phyloP scores from a whole-genome alignment of 306 rosid genomes.

The Amphicarpaea edgeworthii region DNA sequence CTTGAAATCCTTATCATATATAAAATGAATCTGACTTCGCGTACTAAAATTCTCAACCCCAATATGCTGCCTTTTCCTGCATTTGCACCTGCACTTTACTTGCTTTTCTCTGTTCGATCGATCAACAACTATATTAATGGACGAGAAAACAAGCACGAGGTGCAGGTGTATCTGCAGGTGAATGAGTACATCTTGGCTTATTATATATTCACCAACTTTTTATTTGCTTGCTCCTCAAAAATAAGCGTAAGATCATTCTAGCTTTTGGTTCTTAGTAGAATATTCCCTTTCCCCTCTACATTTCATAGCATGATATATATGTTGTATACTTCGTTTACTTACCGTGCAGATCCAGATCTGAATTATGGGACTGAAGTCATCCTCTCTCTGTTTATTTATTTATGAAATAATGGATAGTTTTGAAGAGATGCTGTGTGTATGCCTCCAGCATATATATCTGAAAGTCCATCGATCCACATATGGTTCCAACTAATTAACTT shows the following conservation, averaged over 20 bases:
- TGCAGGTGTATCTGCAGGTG: constrained; percentile 70
- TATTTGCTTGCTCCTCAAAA: neutral
- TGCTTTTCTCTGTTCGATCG: neutral
- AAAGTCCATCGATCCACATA: too few species aligned
- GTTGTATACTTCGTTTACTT: neutral
- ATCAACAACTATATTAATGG: constrained; percentile 1
- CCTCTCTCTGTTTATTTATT: neutral
- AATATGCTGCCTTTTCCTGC: constrained; percentile 65
- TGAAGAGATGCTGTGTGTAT: constrained; percentile 4
- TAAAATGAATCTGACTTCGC: neutral
- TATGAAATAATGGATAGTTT: neutral
- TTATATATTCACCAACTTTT: neutral
- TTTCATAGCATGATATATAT: constrained; percentile 1
- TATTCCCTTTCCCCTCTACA: neutral
- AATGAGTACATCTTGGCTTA: constrained; percentile 65
- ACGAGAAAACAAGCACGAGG: constrained; percentile 43
- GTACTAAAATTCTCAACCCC: constrained; percentile 9
- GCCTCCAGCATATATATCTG: too few species aligned
- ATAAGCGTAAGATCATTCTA: neutral
- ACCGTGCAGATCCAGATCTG: constrained; percentile 38
- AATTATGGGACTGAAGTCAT: constrained; percentile 9
- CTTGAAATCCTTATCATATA: constrained; percentile 1
- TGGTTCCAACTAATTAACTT: neutral
- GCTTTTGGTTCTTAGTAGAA: constrained; percentile 17
- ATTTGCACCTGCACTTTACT: constrained; percentile 81